Conservation (phyloP, 2,329 filamentous ascomycete genomes). For the Botrytis elliptica region DNA sequence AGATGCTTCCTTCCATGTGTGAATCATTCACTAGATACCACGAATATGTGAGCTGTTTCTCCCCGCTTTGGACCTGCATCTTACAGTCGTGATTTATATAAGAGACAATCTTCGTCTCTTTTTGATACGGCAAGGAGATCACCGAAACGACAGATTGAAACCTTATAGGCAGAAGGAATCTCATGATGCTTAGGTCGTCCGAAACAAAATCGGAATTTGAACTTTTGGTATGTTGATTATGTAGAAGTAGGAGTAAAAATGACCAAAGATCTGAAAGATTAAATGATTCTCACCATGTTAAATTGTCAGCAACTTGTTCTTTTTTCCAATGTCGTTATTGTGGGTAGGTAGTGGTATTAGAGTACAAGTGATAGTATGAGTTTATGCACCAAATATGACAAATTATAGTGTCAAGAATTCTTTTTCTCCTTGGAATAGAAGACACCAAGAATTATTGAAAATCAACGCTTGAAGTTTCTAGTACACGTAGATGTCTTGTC, state of each 20-base stretch:
- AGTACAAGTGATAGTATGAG: background rate
- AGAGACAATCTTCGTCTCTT: too few relatives aligned
- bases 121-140: too few relatives aligned
- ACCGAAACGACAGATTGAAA: too few relatives aligned
- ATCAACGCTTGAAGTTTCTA: background rate
- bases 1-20: background rate
- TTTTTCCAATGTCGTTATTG: background rate
- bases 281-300: fast-evolving
- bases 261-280: fast-evolving
- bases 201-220: too few relatives aligned
- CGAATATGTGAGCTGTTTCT: background rate
- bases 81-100: background rate
- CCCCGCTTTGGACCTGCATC: background rate
- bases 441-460: fast-evolving
- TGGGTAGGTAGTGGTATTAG: background rate
- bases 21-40: background rate
- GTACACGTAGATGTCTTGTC: background rate
- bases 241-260: background rate
- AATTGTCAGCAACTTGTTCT: background rate
- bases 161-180: too few relatives aligned
- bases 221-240: background rate
- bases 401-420: background rate
- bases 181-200: too few relatives aligned
- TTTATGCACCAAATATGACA: background rate
- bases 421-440: background rate